A percentile compares a stretch with the other conserved stretches of the same genome.
These are phyloP conservation scores for Raphanus sativus DNA, from an alignment of 345 rosid species.

Conservation along the genomic window DNA sequence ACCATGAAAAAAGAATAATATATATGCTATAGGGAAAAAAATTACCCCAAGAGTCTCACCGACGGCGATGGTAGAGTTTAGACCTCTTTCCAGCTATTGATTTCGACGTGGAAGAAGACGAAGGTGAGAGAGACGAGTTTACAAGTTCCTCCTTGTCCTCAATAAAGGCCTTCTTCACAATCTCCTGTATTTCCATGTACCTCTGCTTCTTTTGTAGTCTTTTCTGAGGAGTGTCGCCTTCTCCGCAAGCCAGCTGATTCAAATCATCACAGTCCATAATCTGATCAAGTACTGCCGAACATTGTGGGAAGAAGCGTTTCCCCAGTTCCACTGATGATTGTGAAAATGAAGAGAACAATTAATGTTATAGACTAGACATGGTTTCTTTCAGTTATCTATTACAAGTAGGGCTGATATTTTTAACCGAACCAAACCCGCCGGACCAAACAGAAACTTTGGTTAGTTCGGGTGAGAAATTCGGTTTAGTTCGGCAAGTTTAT, in stretches of 20 bases:
- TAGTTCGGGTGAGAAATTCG: too few species aligned
- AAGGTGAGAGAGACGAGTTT: slow-evolving; percentile 29
- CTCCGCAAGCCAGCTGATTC: slow-evolving; percentile 45
- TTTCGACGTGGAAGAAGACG: slow-evolving; percentile 46
- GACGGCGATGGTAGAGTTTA: slow-evolving; percentile 17
- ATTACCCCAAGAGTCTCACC: not conserved
- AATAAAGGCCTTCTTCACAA: slow-evolving; percentile 48
- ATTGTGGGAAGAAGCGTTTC: slow-evolving; percentile 72
- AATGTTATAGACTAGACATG: not conserved
- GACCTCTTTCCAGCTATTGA: not conserved
- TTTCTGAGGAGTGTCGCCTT: slow-evolving; percentile 51
- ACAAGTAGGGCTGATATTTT: not conserved
- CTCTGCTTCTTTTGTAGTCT: slow-evolving; percentile 50
- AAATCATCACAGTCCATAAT: slow-evolving; percentile 65
- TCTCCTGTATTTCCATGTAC: slow-evolving; percentile 56
- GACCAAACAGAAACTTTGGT: too few species aligned
- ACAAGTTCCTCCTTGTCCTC: slow-evolving; percentile 63
- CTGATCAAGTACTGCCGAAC: slow-evolving; percentile 56
- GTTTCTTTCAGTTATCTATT: not conserved
- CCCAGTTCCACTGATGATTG: slow-evolving; percentile 71
- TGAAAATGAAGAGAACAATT: not conserved
- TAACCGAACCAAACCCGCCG: too few species aligned
- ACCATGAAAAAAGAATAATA: not conserved
- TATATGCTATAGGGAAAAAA: slow-evolving; percentile 4
- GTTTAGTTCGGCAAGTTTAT: too few species aligned